phyloP scores from a whole-genome alignment of 768 basidiomycete genomes.

The Tricholoma matsutake region DNA sequence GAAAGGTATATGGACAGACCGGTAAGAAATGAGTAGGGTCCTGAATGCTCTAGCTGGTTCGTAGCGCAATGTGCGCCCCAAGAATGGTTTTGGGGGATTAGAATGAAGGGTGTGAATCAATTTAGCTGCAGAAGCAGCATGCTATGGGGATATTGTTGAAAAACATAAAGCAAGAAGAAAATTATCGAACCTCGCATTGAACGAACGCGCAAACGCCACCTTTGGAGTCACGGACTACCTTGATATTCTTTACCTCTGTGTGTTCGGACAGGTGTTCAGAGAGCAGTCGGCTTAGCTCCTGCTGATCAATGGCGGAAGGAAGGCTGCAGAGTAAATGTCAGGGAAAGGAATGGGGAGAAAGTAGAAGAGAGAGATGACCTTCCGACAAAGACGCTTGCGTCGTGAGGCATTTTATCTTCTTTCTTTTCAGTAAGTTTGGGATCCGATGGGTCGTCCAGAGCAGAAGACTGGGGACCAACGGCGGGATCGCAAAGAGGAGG shows the following conservation, averaged over 20 bases:
- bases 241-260: conserved; percentile 62
- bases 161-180: conserved; percentile 4
- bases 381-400: conserved; percentile 83
- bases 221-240: conserved; percentile 71
- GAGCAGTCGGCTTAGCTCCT: conserved; percentile 58
- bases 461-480: conserved; percentile 11
- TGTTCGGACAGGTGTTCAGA: conserved; percentile 65
- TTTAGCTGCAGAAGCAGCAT: conserved; percentile 51
- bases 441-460: conserved; percentile 24
- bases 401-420: conserved; percentile 57
- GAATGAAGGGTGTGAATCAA: conserved; percentile 61
- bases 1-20: conserved; percentile 36
- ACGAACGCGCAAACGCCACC: conserved; percentile 83
- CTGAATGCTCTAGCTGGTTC: conserved; percentile 77
- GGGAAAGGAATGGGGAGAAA: conserved; percentile 2
- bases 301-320: conserved; percentile 63
- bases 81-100: conserved; percentile 55
- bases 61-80: conserved; percentile 72
- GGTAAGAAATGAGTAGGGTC: conserved; percentile 72
- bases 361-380: conserved; percentile 43
- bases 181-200: conserved; percentile 66
- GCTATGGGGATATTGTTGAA: conserved; percentile 34
- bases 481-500: conserved; percentile 23
- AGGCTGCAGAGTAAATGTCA: conserved; percentile 40
- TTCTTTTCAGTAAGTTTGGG: conserved; percentile 23